Percentiles rank a stretch among this genome's conserved stretches.
Evolutionary conservation across 106 monocot species (phyloP).

Genomic region (Agapanthus africanus): DNA sequence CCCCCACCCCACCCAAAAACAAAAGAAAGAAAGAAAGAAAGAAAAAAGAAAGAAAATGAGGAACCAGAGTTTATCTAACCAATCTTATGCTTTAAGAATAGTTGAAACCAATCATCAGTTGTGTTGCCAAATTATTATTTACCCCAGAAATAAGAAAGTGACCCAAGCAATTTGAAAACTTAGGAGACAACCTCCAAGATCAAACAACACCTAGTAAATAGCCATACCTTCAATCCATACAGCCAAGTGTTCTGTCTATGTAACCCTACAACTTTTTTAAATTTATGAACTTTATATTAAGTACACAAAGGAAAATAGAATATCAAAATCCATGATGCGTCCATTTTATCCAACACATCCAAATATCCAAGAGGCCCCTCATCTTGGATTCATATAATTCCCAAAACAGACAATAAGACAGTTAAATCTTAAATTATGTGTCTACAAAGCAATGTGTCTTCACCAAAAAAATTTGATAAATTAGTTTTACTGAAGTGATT

Average conservation of each 20-base stretch:
- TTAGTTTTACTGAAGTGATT: not conserved
- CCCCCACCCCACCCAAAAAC: too few relatives aligned
- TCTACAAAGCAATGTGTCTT: not conserved
- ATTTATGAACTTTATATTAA: not conserved
- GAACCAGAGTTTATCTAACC: too few relatives aligned
- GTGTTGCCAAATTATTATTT: not conserved
- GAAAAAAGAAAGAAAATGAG: too few relatives aligned
- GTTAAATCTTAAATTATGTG: not conserved
- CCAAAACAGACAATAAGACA: not conserved
- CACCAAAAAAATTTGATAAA: not conserved
- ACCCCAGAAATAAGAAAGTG: not conserved
- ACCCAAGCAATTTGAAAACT: not conserved
- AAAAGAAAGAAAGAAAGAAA: too few relatives aligned
- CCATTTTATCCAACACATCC: too few relatives aligned
- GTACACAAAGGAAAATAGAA: too few relatives aligned
- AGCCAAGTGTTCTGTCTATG: not conserved
- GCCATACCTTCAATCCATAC: not conserved
- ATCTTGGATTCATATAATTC: not conserved
- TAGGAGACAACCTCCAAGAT: not conserved
- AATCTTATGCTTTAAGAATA: too few relatives aligned
- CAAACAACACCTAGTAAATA: not conserved
- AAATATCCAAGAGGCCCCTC: not conserved
- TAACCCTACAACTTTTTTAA: not conserved
- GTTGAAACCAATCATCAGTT: not conserved
- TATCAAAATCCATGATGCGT: not conserved